Percentiles rank a stretch among this genome's conserved stretches.
Evolutionary conservation across 192 early-diverging fungal genomes (phyloP).

Genomic region (Coemansia sp.): DNA sequence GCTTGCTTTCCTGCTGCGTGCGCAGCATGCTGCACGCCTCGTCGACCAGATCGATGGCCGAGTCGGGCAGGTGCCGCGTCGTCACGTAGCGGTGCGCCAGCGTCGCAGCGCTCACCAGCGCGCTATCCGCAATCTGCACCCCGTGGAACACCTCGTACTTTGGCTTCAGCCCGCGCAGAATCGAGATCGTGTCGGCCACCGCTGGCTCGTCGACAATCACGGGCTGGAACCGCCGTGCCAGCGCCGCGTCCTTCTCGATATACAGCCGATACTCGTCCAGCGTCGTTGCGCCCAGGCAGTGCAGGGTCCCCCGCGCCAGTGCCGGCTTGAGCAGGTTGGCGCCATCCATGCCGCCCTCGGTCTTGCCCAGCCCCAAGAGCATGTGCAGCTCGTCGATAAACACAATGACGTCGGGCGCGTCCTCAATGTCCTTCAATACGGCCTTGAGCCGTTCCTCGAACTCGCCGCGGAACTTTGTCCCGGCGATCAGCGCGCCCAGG

Average conservation of each 20-base stretch:
- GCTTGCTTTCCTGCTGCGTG: constrained; percentile 77
- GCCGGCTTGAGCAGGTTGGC: constrained; percentile 81
- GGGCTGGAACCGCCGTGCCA: constrained; percentile 76
- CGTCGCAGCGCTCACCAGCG: constrained; percentile 68
- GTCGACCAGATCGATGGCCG: constrained; percentile 80
- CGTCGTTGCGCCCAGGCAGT: constrained; percentile 77
- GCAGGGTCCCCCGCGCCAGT: constrained; percentile 67
- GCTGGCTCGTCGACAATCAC: constrained; percentile 70
- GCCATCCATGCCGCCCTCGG: constrained; percentile 76
- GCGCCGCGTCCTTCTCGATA: constrained; percentile 72
- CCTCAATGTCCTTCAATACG: constrained; percentile 68
- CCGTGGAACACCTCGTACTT: constrained; percentile 79
- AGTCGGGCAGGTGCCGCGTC: constrained; percentile 72
- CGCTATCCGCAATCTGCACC: constrained; percentile 72
- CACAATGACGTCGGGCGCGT: constrained; percentile 70
- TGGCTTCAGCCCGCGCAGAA: constrained; percentile 74
- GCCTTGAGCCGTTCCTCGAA: constrained; percentile 81
- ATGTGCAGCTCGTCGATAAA: constrained; percentile 83
- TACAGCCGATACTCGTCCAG: constrained; percentile 76
- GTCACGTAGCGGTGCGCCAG: constrained; percentile 75
- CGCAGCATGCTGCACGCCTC: constrained; percentile 78
- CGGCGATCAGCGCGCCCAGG: constrained; percentile 59
- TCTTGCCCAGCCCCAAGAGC: constrained; percentile 70
- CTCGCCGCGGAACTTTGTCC: constrained; percentile 66
- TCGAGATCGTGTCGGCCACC: constrained; percentile 70